Evolutionary conservation across 805 yeast genomes (phyloP), one percentile per base, ranked within the genome.

Genomic region (Pichia ethanolica): DNA sequence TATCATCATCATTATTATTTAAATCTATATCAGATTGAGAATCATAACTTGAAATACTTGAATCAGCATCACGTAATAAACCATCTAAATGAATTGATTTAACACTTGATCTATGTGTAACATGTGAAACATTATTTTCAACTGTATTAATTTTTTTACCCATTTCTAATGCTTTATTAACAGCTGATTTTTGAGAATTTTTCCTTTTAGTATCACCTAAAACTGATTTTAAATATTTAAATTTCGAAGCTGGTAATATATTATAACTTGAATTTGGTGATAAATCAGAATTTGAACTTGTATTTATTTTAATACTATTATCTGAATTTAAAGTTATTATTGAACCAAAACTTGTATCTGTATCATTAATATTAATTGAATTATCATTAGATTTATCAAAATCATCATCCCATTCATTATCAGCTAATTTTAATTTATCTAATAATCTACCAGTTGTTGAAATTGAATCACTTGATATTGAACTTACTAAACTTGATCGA

Each of bases 391-490:
- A 25, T 3, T 7, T 35, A 8, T 48, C 44, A 30, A 49, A 53
- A 25, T 42, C 52, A 37, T 58, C 55, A 41, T 53, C 53, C 59
- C 59, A 57, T 14, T 64, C 69, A 10, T 59, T 65, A 27, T 67
- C 71, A 14, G 62, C 57, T 12, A 68, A 53, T 25, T 61, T 62
- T 14, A 68, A 45, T 43, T 59, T 65, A 39, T 66, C 71, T 20
- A 68, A 51, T 8, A 68, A 52, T 46, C 71, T 51, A 1, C 66
- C 69, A 3, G 66, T 62, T 3, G 68, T 62, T 2, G 61, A 52
- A 2, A 46, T 26, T 1, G 49, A 42, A 30, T 50, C 53, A 3
- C 39, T 27, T 7, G 53, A 46, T 2, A 40, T 5, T 7, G 45
- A 11, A 41, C 46, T 49, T 7, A 4, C 14, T 12, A 47, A 37